Evolutionary conservation across 352 stramenopile species (phyloP).

Genomic region (Halophytophthora batemanensis): DNA sequence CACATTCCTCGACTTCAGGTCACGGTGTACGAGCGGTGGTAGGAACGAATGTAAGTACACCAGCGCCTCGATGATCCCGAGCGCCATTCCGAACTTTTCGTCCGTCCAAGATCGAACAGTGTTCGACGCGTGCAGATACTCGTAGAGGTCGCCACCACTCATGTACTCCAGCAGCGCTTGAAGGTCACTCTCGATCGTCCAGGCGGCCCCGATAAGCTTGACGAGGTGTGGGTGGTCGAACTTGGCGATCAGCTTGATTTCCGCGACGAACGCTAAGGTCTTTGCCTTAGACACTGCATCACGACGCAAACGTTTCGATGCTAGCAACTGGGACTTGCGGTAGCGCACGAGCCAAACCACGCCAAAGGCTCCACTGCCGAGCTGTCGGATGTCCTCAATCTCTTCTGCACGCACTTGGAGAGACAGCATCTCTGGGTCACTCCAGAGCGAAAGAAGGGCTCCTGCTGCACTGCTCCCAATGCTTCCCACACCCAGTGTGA

Average conservation of each 20-base stretch:
- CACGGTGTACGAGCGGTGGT: constrained; percentile 31
- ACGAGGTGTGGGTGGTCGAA: constrained; percentile 48
- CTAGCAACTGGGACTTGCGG: constrained; percentile 21
- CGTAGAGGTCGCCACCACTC: constrained; percentile 35
- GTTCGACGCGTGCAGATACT: constrained; percentile 10
- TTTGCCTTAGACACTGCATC: constrained; percentile 23
- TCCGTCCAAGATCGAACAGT: constrained; percentile 12
- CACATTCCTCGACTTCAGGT: constrained; percentile 48
- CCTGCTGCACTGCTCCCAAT: constrained; percentile 1
- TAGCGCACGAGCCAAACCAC: constrained; percentile 28
- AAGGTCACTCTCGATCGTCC: constrained; percentile 41
- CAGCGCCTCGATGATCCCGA: constrained; percentile 35
- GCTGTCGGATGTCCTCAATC: constrained; percentile 21
- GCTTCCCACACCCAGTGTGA: constrained; percentile 4
- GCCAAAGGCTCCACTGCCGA: constrained; percentile 26
- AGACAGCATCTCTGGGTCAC: constrained; percentile 24
- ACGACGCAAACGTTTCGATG: constrained; percentile 24
- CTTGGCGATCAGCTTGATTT: constrained; percentile 42
- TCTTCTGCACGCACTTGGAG: constrained; percentile 22
- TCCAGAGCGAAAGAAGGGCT: constrained; percentile 24
- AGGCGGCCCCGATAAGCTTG: constrained; percentile 37
- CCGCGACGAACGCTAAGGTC: constrained; percentile 31
- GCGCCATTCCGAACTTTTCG: constrained; percentile 29
- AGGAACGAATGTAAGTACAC: constrained; percentile 43
- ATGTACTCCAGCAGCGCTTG: constrained; percentile 47